These are phyloP conservation scores for Alternaria sp. DNA, from an alignment of 2,329 filamentous ascomycete genomes.

Conservation along the genomic window DNA sequence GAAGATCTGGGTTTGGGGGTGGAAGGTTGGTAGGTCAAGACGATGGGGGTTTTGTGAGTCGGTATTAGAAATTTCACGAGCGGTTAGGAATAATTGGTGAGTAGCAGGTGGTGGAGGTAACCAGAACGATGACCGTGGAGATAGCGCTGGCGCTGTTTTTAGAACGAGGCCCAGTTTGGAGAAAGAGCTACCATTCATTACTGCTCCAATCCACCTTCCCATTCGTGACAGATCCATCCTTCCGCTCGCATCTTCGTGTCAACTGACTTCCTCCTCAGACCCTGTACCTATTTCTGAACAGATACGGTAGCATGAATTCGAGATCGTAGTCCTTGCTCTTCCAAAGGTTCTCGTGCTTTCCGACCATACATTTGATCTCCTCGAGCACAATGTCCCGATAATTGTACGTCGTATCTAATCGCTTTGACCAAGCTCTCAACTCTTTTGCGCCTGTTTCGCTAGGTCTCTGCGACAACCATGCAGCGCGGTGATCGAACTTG, in stretches of 20 bases:
- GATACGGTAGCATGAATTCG: neutral
- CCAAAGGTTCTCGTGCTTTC: neutral
- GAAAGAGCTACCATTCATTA: neutral
- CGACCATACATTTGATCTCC: neutral
- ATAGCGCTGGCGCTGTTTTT: neutral
- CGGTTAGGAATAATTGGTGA: neutral
- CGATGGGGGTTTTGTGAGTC: neutral
- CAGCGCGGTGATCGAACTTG: neutral
- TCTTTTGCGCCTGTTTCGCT: neutral
- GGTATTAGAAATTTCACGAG: neutral
- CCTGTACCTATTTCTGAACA: neutral
- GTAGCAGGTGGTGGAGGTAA: neutral
- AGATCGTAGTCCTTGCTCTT: neutral
- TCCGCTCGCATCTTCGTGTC: neutral
- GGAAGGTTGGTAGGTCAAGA: neutral
- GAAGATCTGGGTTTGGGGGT: neutral
- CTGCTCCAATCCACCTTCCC: neutral
- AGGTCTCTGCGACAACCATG: neutral
- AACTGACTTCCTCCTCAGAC: neutral
- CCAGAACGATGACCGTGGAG: neutral
- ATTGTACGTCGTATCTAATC: neutral
- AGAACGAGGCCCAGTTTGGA: neutral
- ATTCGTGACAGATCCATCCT: neutral
- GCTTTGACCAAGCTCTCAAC: neutral
- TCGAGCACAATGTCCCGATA: neutral